Percentiles rank a stretch among this genome's conserved stretches.
phyloP scores from a whole-genome alignment of 2,329 filamentous ascomycete species.

The Verticillium isaacii region DNA sequence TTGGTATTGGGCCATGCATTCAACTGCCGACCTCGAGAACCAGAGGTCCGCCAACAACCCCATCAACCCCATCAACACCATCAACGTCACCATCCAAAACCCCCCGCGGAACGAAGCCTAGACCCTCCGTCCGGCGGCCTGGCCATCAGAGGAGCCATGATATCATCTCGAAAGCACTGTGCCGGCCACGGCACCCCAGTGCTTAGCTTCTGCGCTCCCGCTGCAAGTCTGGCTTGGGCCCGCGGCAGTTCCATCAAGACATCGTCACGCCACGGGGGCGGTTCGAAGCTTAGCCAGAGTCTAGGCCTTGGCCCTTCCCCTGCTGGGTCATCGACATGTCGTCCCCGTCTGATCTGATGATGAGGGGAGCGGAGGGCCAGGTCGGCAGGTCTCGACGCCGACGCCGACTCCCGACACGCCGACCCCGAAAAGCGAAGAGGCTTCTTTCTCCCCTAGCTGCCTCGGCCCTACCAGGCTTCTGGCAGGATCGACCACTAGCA shows the following conservation, averaged over 20 bases:
- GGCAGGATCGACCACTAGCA: not conserved
- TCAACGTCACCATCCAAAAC: too few species aligned
- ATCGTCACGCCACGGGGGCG: not conserved
- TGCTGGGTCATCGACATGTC: not conserved
- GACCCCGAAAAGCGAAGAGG: not conserved
- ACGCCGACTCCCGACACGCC: not conserved
- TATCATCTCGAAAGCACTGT: not conserved
- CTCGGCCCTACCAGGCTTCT: not conserved
- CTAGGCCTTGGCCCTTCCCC: not conserved
- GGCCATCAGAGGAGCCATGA: not conserved
- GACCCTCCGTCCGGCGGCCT: not conserved
- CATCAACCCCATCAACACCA: too few species aligned
- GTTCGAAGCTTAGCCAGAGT: not conserved
- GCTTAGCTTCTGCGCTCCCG: not conserved
- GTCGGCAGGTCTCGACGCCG: not conserved
- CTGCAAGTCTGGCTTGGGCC: not conserved
- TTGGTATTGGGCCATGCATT: too few species aligned
- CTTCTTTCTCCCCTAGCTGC: not conserved
- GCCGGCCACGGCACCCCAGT: not conserved
- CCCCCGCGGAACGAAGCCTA: too few species aligned
- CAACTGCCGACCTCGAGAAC: too few species aligned
- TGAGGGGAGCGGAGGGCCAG: not conserved
- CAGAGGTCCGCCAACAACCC: too few species aligned
- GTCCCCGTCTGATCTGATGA: not conserved
- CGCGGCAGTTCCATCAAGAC: not conserved